Evolutionary conservation across 1,139 yeast species (phyloP).

Genomic region (Wickerhamomyces sp.): DNA sequence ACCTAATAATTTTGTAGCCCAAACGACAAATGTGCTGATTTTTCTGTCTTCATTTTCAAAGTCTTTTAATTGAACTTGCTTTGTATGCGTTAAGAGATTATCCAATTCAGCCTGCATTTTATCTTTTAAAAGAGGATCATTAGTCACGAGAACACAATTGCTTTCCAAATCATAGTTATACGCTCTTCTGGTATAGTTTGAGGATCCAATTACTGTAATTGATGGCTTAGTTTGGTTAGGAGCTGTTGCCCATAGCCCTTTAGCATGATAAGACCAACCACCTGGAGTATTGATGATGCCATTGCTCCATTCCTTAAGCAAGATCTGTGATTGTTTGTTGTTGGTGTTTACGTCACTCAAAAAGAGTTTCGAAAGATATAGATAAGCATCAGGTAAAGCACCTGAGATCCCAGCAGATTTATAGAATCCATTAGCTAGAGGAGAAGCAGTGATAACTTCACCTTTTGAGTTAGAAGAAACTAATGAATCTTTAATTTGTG

Average conservation of each 20-base stretch:
- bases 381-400: constrained; percentile 82
- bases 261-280: constrained; percentile 99
- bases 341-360: constrained; percentile 46
- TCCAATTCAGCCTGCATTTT: constrained; percentile 61
- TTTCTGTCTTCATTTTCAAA: constrained; percentile 60
- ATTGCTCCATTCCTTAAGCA: constrained; percentile 77
- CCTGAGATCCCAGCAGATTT: constrained; percentile 79
- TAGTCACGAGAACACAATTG: constrained; percentile 75
- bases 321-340: constrained; percentile 45
- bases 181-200: constrained; percentile 89
- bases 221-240: constrained; percentile 51
- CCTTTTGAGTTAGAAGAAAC: constrained; percentile 61
- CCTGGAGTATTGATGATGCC: constrained; percentile 76
- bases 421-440: constrained; percentile 90
- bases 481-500: constrained; percentile 62
- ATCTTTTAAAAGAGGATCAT: constrained; percentile 52
- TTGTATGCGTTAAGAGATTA: constrained; percentile 51
- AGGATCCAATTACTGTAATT: constrained; percentile 82
- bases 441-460: constrained; percentile 82
- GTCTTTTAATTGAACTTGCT: constrained; percentile 49
- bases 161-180: constrained; percentile 85
- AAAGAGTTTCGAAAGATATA: constrained; percentile 69
- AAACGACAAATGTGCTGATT: constrained; percentile 53
- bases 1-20: constrained; percentile 64
- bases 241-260: constrained; percentile 83